A percentile compares a stretch with the other conserved stretches of the same genome.
Evolutionary conservation across 805 yeast species (phyloP).

Genomic region (Schizosaccharomyces osmophilus): DNA sequence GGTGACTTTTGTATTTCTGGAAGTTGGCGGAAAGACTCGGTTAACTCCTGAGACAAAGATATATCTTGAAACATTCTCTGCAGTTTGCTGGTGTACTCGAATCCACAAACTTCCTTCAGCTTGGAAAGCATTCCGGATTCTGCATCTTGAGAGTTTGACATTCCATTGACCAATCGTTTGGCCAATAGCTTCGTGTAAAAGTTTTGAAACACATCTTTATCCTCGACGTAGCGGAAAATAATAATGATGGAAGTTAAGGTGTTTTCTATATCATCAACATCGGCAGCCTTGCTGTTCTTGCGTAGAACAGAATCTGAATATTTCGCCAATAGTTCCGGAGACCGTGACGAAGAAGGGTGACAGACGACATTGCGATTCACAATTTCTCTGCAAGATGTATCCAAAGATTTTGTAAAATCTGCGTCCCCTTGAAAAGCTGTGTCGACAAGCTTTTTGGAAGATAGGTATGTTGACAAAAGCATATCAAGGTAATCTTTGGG

Average conservation of each 20-base stretch:
- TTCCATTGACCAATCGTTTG: slow-evolving; percentile 64
- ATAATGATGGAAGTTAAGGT: slow-evolving; percentile 66
- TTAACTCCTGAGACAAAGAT: slow-evolving; percentile 57
- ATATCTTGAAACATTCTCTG: slow-evolving; percentile 92
- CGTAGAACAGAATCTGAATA: slow-evolving; percentile 67
- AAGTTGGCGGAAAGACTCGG: slow-evolving; percentile 25
- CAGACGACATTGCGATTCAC: slow-evolving; percentile 71
- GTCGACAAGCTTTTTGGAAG: slow-evolving; percentile 39
- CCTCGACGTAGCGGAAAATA: slow-evolving; percentile 66
- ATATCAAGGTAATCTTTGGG: slow-evolving; percentile 65
- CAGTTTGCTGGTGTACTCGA: slow-evolving; percentile 80
- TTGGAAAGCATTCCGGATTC: slow-evolving; percentile 70
- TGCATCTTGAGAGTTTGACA: slow-evolving; percentile 59
- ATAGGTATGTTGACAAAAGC: slow-evolving; percentile 41
- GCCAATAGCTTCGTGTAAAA: slow-evolving; percentile 77
- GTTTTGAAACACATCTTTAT: slow-evolving; percentile 84
- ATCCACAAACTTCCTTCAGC: slow-evolving; percentile 68
- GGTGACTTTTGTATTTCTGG: slow-evolving; percentile 14
- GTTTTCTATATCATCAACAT: slow-evolving; percentile 40
- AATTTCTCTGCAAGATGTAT: slow-evolving; percentile 63
- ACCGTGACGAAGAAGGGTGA: slow-evolving; percentile 27
- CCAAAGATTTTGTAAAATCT: slow-evolving; percentile 64
- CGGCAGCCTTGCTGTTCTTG: slow-evolving; percentile 39
- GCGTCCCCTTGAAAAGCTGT: slow-evolving; percentile 49
- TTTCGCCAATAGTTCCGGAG: slow-evolving; percentile 78